Percentiles rank a stretch among this genome's conserved stretches.
phyloP scores from a whole-genome alignment of 441 rosid species.

The Bocquillonia castaneifolia region DNA sequence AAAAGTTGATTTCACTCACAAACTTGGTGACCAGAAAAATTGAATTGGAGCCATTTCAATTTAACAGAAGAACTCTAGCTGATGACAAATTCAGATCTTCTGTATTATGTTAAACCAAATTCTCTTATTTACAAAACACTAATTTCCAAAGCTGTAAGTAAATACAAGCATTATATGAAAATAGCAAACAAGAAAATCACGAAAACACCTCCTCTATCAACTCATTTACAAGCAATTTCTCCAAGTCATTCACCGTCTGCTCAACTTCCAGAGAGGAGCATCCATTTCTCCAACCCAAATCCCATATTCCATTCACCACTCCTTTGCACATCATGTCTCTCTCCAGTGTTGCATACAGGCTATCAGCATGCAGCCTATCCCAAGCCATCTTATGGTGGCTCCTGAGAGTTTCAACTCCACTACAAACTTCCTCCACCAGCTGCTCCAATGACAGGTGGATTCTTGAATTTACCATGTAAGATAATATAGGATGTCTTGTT shows the following conservation, averaged over 20 bases:
- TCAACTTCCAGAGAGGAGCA: slow-evolving; percentile 46
- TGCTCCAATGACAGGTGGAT: slow-evolving; percentile 37
- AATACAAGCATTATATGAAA: not conserved
- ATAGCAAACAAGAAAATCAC: slow-evolving; percentile 16
- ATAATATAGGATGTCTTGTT: slow-evolving; percentile 22
- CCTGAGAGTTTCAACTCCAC: slow-evolving; percentile 41
- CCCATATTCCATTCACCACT: slow-evolving; percentile 62
- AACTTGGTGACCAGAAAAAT: too few relatives aligned
- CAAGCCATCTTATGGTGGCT: slow-evolving; percentile 35
- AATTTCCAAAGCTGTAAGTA: slow-evolving; percentile 12
- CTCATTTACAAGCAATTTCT: slow-evolving; percentile 43
- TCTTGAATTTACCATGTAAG: slow-evolving; percentile 26
- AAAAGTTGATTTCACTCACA: too few relatives aligned
- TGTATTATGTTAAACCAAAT: not conserved
- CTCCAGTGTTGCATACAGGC: slow-evolving; percentile 42
- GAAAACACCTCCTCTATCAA: slow-evolving; percentile 52
- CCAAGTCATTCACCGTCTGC: slow-evolving; percentile 52
- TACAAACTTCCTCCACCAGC: slow-evolving; percentile 51
- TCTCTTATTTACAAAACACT: slow-evolving; percentile 22
- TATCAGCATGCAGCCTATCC: slow-evolving; percentile 30
- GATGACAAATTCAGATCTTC: not conserved
- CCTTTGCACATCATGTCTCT: slow-evolving; percentile 51
- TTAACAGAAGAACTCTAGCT: too few relatives aligned
- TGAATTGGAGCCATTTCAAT: too few relatives aligned
- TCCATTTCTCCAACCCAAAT: slow-evolving; percentile 67